Evolutionary conservation across 345 rosid species (phyloP), one percentile per base, ranked within the genome.

Genomic region (Iberis pinnata): DNA sequence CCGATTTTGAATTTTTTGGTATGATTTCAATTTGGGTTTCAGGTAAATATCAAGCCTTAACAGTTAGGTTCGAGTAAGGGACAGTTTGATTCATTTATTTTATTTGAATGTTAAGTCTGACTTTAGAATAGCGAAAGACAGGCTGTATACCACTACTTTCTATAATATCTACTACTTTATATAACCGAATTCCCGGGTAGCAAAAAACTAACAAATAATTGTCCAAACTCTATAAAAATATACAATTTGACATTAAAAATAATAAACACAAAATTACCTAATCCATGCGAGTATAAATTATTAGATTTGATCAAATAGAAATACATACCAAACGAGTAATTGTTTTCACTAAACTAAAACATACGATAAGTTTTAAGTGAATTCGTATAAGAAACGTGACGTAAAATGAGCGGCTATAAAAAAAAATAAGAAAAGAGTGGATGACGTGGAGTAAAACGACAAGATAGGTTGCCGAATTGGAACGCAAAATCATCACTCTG

Each of bases 31-130:
- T n/a, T n/a, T n/a, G n/a, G n/a, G n/a, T n/a, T n/a, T n/a, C n/a
- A n/a, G n/a, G n/a, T 8, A 59, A 35, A 62, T 47, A 64, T 57
- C 58, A 54, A 57, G 54, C 15, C 25, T 53, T 46, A 54, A 60
- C 71, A 62, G 72, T 60, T 67, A 60, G 67, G 72, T 60, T 60
- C 43, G 61, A 57, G 67, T 48, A 60, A 67, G 60, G n/a, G 72
- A 67, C 66, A 67, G 62, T 53, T 67, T 53, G n/a, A n/a, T n/a
- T n/a, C n/a, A n/a, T n/a, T n/a, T n/a, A n/a, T n/a, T n/a, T n/a
- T n/a, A n/a, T n/a, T n/a, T n/a, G n/a, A 27, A 27, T 3, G 5
- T 27, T 9, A 9, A 10, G 57, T 53, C 46, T 60, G 67, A 68
- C 72, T 68, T 60, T 60, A 22, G 52, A 67, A 47, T 54, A 46